Conservation (phyloP, 345 rosid species). For the Eucalyptus regnans region DNA sequence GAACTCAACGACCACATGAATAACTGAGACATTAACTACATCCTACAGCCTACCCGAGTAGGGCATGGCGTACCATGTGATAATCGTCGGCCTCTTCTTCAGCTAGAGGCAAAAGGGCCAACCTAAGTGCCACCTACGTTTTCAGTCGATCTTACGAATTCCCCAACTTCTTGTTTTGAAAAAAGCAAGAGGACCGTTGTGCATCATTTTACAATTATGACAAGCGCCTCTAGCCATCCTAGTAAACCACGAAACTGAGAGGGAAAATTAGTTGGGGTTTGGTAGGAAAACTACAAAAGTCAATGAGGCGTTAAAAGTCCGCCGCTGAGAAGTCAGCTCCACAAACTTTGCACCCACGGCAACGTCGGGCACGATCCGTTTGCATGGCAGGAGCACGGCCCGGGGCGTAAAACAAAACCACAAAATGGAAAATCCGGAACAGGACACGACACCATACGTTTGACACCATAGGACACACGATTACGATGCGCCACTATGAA, state of each 20-base stretch:
- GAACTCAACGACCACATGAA: not conserved
- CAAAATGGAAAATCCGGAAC: not conserved
- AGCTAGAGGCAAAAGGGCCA: not conserved
- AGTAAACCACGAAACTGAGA: not conserved
- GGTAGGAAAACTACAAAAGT: not conserved
- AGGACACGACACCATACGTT: not conserved
- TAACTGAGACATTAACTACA: not conserved
- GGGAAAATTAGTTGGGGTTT: not conserved
- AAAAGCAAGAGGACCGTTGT: not conserved
- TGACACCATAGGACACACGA: too few relatives aligned
- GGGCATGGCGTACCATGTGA: not conserved
- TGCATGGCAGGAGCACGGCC: accelerated
- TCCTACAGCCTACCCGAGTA: not conserved
- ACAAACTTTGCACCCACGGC: not conserved
- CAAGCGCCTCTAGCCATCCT: not conserved
- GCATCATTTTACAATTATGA: not conserved
- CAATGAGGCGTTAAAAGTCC: not conserved
- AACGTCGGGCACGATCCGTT: not conserved
- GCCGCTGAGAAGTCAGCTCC: not conserved
- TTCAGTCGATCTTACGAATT: not conserved
- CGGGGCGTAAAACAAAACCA: not conserved
- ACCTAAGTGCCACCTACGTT: not conserved
- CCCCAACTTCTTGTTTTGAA: not conserved
- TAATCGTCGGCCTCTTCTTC: not conserved
- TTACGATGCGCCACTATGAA: not conserved